Base-by-base conservation (phyloP, 148 eudicot genomes). In the Fallopia convolvulus region DNA sequence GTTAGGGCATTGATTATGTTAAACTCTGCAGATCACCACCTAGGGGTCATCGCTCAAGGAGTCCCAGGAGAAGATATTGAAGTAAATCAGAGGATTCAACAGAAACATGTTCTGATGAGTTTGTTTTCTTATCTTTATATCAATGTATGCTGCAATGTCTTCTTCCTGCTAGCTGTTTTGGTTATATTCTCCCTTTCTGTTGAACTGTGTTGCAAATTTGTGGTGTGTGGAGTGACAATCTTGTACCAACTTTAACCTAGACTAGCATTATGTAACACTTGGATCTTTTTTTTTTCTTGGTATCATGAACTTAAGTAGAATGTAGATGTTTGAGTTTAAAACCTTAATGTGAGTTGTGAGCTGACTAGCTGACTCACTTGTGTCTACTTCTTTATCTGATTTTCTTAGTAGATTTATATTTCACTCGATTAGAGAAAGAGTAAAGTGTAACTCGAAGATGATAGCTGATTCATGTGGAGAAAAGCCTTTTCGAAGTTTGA, bases 21-120 rank as follows among this genome's bases (percentile, higher is more conserved):
- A 3, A 76, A 46, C 46, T 75, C 14, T 77, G 78, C 88, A 91
- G 97, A 79, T 89, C 92, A 70, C 91, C 72, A 2, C 44, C 93
- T 15, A 88, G 88, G 4, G 87, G 87, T 30, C 88, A 53, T 73
- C 90, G 90, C 33, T 89, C 97, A 53, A 87, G 92, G 85, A 91
- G 93, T 81, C 97, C 97, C 4, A 79, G 89, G 82, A 87, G 90
- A 83, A 87, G 97, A 86, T 87, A 55, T 79, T 90, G 78, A 86
- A 36, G 66, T 47, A 65, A 56, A 9, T 8, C 9, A 6, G n/a
- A 26, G 68, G 32, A 30, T 9, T 26, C 32, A 2, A 26, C 14
- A 20, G 18, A 21, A 21, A 58, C 26, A 10, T 33, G 42, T 5
- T 33, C 17, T 30, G 41, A 65, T 12, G n/a, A 32, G 40, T 65